Percentiles rank a stretch among this genome's conserved stretches.
phyloP scores from a whole-genome alignment of 371 early-diverging fungal species.

The Saksenaea vasiformis region DNA sequence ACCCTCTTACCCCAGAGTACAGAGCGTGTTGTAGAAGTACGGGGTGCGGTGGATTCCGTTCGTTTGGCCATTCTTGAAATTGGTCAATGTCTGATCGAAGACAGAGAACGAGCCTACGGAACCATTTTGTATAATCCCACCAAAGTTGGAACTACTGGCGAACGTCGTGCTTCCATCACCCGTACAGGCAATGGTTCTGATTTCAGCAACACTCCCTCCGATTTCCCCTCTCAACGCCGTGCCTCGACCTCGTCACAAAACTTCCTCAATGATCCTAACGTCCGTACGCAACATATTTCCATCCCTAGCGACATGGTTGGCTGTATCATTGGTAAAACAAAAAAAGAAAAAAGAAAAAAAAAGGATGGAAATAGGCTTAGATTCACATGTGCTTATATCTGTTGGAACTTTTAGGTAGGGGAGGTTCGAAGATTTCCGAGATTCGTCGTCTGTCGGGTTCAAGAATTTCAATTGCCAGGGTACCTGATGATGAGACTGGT shows the following conservation, averaged over 20 bases:
- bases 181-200: slow-evolving; percentile 37
- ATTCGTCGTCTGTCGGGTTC: slow-evolving; percentile 86
- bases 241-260: slow-evolving; percentile 24
- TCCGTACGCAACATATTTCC: slow-evolving; percentile 76
- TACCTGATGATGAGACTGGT: slow-evolving; percentile 71
- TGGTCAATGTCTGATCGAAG: slow-evolving; percentile 49
- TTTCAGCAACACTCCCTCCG: slow-evolving; percentile 17
- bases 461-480: slow-evolving; percentile 83
- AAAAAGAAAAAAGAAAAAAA: not conserved
- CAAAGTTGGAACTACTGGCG: slow-evolving; percentile 25
- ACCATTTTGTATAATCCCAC: slow-evolving; percentile 53
- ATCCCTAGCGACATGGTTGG: slow-evolving; percentile 92
- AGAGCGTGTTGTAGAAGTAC: slow-evolving; percentile 84
- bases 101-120: slow-evolving; percentile 52
- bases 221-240: slow-evolving; percentile 17
- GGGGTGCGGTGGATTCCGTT: slow-evolving; percentile 75
- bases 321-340: slow-evolving; percentile 74
- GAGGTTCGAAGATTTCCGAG: slow-evolving; percentile 88
- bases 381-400: not conserved
- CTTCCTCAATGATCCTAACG: slow-evolving; percentile 29
- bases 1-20: slow-evolving; percentile 86
- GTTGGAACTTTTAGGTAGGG: slow-evolving; percentile 52
- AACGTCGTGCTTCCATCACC: slow-evolving; percentile 25
- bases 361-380: not conserved
- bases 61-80: slow-evolving; percentile 76